Evolutionary conservation across 2,329 filamentous ascomycete genomes (phyloP).

Genomic region (Magnaporthales sp.): DNA sequence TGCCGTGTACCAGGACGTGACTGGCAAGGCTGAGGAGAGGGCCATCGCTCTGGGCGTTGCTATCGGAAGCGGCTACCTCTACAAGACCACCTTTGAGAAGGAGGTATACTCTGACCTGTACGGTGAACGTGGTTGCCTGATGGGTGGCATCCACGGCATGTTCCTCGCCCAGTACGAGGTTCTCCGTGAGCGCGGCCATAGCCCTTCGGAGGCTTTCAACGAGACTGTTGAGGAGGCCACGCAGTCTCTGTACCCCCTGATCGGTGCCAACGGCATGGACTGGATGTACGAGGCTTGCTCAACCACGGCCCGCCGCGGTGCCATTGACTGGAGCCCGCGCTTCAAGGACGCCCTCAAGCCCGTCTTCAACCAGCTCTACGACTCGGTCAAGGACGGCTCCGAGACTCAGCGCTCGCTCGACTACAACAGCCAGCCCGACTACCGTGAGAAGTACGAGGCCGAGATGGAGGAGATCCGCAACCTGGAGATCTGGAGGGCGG

Average conservation of each 20-base stretch:
- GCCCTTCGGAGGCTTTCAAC: slow-evolving; percentile 98
- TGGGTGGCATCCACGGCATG: slow-evolving; percentile 99
- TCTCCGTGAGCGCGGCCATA: slow-evolving; percentile 96
- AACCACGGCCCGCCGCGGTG: slow-evolving; percentile 93
- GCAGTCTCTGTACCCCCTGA: slow-evolving; percentile 94
- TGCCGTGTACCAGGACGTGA: slow-evolving; percentile 97
- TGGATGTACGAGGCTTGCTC: slow-evolving; percentile 99
- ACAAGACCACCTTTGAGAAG: slow-evolving; percentile 99
- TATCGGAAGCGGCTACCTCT: slow-evolving; percentile 95
- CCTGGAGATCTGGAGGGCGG: slow-evolving; percentile 97
- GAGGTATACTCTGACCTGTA: slow-evolving; percentile 99
- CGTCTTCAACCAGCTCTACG: slow-evolving; percentile 95
- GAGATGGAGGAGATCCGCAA: slow-evolving; percentile 98
- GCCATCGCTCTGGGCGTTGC: slow-evolving; percentile 93
- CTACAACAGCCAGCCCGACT: slow-evolving; percentile 93
- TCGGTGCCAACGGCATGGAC: slow-evolving; percentile 97
- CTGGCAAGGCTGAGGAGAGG: slow-evolving; percentile 96
- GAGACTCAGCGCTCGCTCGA: slow-evolving; percentile 96
- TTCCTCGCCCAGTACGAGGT: slow-evolving; percentile 99
- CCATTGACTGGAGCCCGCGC: slow-evolving; percentile 94
- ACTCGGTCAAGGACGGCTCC: slow-evolving; percentile 79
- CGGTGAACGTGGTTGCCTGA: slow-evolving; percentile 98
- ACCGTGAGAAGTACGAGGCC: slow-evolving; percentile 93
- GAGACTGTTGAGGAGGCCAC: slow-evolving; percentile 99
- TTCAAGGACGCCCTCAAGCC: slow-evolving; percentile 99